Evolutionary conservation across 164 flowering plant species (phyloP), one percentile per base, ranked within the genome.

Genomic region (Stephania japonica): DNA sequence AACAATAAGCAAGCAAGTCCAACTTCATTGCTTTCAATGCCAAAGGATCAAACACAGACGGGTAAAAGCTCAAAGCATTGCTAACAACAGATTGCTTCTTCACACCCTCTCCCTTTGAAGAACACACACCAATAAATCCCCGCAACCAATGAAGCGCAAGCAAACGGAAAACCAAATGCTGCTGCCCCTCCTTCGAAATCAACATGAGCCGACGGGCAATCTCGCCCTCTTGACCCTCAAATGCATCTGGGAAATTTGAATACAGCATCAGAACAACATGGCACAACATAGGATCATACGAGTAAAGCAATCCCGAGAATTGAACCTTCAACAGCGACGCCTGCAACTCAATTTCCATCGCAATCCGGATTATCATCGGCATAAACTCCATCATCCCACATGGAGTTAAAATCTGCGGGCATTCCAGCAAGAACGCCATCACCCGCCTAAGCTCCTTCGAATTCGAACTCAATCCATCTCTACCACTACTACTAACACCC

Each of bases 321-420:
- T 95, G 98, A 79, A 95, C 97, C 87, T 90, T 95, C 91, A 95
- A 83, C 80, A 95, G 79, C 0, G 99, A 91, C 1, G 86, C 80
- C 86, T 95, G 99, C 83, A 95, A 79, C 53, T 90, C 97, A 74
- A 95, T 72, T 18, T 81, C 87, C 72, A 63, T 75, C 0, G 91
- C 92, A 26, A 95, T 68, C 0, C 88, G 90, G 80, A 87, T 76
- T 24, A 92, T 75, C 86, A 86, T 80, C 7, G 78, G 72, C 87
- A 91, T 74, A 70, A 91, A 91, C 77, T 93, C 99, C 85, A 90
- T 68, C 89, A 89, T 81, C 42, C 85, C 98, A 70, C 84, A 84
- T 0, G 98, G 90, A 1, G 96, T 95, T 63, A 93, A 78, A 71
- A 90, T 69, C 72, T 85, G 91, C 0, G 93, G 87, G 74, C 78